phyloP scores from a whole-genome alignment of 2,329 filamentous ascomycete species.

The Nannizziopsis arthrosporioides region DNA sequence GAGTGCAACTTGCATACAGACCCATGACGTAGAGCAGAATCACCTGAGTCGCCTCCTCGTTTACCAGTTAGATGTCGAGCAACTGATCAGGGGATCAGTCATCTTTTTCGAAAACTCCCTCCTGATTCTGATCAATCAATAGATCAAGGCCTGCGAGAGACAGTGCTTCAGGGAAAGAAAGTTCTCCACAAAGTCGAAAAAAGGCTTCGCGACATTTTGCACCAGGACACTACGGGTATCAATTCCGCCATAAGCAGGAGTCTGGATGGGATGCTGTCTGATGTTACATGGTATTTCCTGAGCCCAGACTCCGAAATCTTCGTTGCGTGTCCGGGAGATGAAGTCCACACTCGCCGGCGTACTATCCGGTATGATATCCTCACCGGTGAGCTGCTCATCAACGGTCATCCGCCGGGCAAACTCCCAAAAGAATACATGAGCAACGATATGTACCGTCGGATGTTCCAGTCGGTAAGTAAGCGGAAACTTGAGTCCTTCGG shows the following conservation, averaged over 20 bases:
- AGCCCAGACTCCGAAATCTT: conserved; percentile 14
- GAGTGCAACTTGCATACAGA: conserved; percentile 32
- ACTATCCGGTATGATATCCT: conserved; percentile 23
- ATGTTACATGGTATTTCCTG: conserved; percentile 19
- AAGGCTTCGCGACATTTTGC: conserved; percentile 13
- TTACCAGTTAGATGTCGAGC: conserved; percentile 18
- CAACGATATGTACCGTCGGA: conserved; percentile 14
- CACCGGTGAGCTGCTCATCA: conserved; percentile 24
- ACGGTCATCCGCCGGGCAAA: conserved; percentile 21
- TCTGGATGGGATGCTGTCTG: conserved; percentile 21
- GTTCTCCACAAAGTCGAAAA: conserved; percentile 14
- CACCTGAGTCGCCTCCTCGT: conserved; percentile 23
- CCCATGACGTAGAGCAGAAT: conserved; percentile 35
- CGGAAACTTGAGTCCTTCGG: too few species aligned
- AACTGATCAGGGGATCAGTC: conserved; percentile 31
- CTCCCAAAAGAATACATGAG: conserved; percentile 20
- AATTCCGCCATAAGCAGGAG: conserved; percentile 19
- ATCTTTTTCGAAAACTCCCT: conserved; percentile 20
- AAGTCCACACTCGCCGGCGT: background rate
- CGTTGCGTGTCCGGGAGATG: conserved; percentile 13
- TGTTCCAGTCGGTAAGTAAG: conserved; percentile 18
- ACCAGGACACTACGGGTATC: conserved; percentile 15
- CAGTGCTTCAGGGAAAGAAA: conserved; percentile 15
- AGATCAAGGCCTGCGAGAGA: conserved; percentile 12
- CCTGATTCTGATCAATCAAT: conserved; percentile 1